Conservation (phyloP, 2,329 filamentous ascomycete genomes). For the Fusarium denticulatum region DNA sequence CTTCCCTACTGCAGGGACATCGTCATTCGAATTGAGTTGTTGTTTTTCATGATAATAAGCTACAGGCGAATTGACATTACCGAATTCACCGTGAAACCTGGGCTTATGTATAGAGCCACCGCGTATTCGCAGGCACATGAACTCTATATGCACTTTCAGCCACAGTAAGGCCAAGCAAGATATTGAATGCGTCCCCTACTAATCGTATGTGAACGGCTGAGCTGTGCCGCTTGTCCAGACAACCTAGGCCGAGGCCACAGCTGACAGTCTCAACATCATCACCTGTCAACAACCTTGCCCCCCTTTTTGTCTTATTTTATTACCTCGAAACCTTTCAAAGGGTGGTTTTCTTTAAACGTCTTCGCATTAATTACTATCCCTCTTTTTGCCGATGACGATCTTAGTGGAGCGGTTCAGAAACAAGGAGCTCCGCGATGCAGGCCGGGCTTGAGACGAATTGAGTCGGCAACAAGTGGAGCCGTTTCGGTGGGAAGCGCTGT, state of each 20-base stretch:
- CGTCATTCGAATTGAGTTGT: neutral
- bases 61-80: neutral
- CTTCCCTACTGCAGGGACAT: slow-evolving; percentile 12
- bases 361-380: slow-evolving; percentile 1
- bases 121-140: slow-evolving; percentile 3
- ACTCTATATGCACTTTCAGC: slow-evolving; percentile 16
- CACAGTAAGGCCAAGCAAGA: slow-evolving; percentile 20
- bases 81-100: slow-evolving; percentile 4
- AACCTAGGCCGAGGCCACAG: slow-evolving; percentile 10
- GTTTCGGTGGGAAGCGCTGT: slow-evolving; percentile 25
- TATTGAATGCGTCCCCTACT: neutral
- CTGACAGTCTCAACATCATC: slow-evolving; percentile 9
- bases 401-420: slow-evolving; percentile 21
- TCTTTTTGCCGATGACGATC: slow-evolving; percentile 8
- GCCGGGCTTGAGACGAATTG: slow-evolving; percentile 32
- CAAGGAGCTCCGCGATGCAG: slow-evolving; percentile 15
- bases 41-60: neutral
- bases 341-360: neutral
- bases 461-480: slow-evolving; percentile 33
- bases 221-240: slow-evolving; percentile 30
- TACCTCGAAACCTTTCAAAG: neutral
- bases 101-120: neutral
- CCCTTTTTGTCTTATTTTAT: neutral
- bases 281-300: slow-evolving; percentile 7
- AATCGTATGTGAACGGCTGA: slow-evolving; percentile 10